A percentile compares a stretch with the other conserved stretches of the same genome.
phyloP scores from a whole-genome alignment of 1,284 basidiomycete species.

The Cryptococcus hybrid region DNA sequence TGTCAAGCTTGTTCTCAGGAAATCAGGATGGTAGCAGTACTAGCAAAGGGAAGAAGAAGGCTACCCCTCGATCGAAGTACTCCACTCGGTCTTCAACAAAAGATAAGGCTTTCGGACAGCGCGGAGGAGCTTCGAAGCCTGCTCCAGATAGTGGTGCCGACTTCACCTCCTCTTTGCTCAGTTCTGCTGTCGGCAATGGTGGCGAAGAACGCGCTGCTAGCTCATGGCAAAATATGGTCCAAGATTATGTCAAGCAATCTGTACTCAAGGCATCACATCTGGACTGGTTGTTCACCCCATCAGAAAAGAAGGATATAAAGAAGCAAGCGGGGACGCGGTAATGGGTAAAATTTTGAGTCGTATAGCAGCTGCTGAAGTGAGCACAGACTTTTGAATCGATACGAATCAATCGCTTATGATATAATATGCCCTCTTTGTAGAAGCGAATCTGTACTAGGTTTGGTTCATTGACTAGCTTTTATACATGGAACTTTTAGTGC shows the following conservation, averaged over 20 bases:
- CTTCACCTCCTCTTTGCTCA: constrained; percentile 5
- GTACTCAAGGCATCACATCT: constrained; percentile 33
- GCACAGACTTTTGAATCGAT: too few species aligned
- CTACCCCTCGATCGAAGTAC: not conserved
- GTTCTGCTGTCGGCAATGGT: constrained; percentile 5
- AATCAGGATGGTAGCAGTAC: not conserved
- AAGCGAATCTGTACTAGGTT: too few species aligned
- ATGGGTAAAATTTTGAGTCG: too few species aligned
- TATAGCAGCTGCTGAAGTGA: not conserved
- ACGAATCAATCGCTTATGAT: too few species aligned
- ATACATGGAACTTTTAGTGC: too few species aligned
- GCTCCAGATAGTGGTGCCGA: not conserved
- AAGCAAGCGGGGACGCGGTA: not conserved
- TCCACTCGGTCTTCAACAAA: not conserved
- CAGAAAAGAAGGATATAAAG: constrained; percentile 11
- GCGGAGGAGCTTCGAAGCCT: not conserved
- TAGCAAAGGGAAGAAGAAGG: not conserved
- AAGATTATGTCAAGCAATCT: constrained; percentile 37
- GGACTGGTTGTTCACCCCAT: constrained; percentile 32
- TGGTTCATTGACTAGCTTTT: too few species aligned
- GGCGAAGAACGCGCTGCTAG: constrained; percentile 1
- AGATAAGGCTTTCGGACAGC: not conserved
- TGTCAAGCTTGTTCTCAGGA: not conserved
- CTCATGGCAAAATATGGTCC: constrained; percentile 28
- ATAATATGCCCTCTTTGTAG: too few species aligned